Evolutionary conservation across 2,329 filamentous ascomycete genomes (phyloP).

Genomic region (Alternaria ethzedia): DNA sequence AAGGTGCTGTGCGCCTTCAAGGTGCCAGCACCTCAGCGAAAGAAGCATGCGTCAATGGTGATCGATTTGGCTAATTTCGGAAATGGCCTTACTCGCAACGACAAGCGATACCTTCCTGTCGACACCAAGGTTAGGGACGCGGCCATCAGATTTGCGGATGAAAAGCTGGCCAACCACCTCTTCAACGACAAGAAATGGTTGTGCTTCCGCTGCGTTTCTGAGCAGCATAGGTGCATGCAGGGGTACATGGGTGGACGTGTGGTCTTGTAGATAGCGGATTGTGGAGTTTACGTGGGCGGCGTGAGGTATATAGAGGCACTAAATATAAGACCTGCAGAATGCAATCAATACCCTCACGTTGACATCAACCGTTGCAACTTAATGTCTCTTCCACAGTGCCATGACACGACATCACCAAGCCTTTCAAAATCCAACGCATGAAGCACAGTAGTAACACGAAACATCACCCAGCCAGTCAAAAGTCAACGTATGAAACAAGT

Average conservation of each 20-base stretch:
- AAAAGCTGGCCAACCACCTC: background rate
- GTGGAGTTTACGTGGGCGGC: background rate
- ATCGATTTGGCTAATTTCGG: background rate
- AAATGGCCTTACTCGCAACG: background rate
- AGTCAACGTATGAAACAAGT: background rate
- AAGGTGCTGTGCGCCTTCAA: background rate
- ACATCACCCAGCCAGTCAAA: background rate
- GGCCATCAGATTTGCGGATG: background rate
- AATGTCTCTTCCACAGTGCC: background rate
- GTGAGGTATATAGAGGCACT: background rate
- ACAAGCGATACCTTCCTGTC: background rate
- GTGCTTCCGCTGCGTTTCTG: background rate
- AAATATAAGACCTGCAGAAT: background rate
- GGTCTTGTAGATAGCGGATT: background rate
- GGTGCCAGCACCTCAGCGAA: background rate
- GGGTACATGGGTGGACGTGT: background rate
- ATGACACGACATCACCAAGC: background rate
- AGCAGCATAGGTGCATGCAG: background rate
- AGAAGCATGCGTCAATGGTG: background rate
- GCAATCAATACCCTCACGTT: background rate
- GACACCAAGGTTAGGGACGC: background rate
- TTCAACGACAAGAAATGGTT: background rate
- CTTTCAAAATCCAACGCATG: background rate
- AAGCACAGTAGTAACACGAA: background rate
- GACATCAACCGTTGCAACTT: background rate